Base-by-base conservation (phyloP, 2,329 filamentous ascomycete species). In the Penicillium sp. region DNA sequence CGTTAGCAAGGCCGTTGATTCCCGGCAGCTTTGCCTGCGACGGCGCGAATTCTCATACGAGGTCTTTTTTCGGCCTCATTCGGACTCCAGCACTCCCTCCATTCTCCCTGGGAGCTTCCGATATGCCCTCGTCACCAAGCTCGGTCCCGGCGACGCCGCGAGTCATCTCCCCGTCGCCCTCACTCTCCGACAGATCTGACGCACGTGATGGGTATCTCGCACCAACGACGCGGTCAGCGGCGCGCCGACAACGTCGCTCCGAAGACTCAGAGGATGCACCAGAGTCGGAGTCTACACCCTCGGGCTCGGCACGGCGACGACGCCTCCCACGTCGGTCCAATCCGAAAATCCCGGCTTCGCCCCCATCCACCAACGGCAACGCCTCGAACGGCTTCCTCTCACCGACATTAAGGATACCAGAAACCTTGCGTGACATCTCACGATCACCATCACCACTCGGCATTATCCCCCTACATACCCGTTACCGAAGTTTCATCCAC, bases 401-500 rank as follows among this genome's bases (percentile, higher is more conserved):
- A 3, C 67, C 66, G 18, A 46, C 52, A 20, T 77, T 82, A 5
- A 81, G 79, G n/a, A 62, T 76, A 4, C 63, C 74, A 43, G 85
- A 86, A 56, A 89, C 88, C 76, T 95, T 90, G 89, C 84, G 89
- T 54, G 89, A 92, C 68, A 83, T 96, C 69, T 96, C 90, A 64
- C 84, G 94, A 57, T 95, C 90, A 62, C 94, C 94, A 2, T 95
- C 90, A 63, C 94, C 94, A 9, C 81, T 97, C 4, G 94, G 94
- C 8, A 80, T 97, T 44, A 99, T 99, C 55, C 94, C 94, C 2
- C 92, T 99, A 64, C 94, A 99, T 72, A 81, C 89, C 54, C 88
- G 94, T 68, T 99, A 94, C 83, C 84, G 90, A 63, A 88, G 82
- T 25, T 91, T 99, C 67, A 89, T 96, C 57, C 94, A 99, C 80